Base-by-base conservation (phyloP, 345 rosid genomes). In the Linum usitatissimum region DNA sequence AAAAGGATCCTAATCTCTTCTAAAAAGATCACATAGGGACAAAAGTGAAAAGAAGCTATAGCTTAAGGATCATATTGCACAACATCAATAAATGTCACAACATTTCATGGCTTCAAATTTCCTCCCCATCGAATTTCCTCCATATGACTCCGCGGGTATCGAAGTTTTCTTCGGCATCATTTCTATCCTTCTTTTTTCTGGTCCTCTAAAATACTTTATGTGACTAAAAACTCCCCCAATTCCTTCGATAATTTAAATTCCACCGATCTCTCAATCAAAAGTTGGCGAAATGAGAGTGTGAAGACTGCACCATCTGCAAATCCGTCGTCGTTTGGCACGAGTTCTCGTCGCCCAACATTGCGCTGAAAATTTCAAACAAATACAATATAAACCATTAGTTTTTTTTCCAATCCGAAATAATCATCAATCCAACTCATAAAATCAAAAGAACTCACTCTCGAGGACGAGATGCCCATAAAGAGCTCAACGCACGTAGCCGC, bases 391-490 rank as follows among this genome's bases (percentile, higher is more conserved):
- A 38, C 3, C 14, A 17, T 2, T 30, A 23, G 28, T 2, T 23
- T 23, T 23, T 0, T 23, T 23, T 23, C 28, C 28, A 23, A 23
- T 23, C 28, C 28, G 28, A 23, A 2, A 23, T 2, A 23, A 23
- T 23, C 28, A 23, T 23, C 2, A 23, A 2, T 23, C 28, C 30
- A 18, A 53, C 12, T 0, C 3, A 21, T 14, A 19, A 18, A 23
- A 23, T 2, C 28, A 23, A 23, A 23, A 2, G 8, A 18, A 21
- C 87, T 79, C 80, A 89, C 98, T 90, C 97, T 77, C 96, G 75
- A 12, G 99, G 96, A 60, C 95, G 96, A 55, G 97, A 86, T 15
- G 79, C 76, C 97, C 99, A 90, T 14, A 93, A 81, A 23, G 97
- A 83, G 54, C 96, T 90, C 59, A 93, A 83, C 0, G 99, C 97